Conservation (phyloP, 2,329 filamentous ascomycete species). For the Penicillium hesseltinei region DNA sequence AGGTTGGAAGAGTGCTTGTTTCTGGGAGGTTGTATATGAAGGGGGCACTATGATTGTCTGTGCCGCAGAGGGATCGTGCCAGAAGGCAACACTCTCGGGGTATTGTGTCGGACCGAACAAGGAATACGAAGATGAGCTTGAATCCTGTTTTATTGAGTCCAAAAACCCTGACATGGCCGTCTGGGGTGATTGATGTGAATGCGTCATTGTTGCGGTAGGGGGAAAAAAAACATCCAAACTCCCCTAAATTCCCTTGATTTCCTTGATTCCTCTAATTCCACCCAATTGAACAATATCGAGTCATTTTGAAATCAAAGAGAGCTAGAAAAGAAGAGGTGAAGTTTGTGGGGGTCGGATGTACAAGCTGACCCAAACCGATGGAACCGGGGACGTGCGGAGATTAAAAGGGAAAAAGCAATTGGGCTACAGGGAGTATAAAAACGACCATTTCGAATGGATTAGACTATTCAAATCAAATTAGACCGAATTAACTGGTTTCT, state of each 20-base stretch:
- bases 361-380: slow-evolving; percentile 19
- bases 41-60: slow-evolving; percentile 18
- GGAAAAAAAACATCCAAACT: background rate
- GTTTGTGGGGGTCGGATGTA: slow-evolving; percentile 16
- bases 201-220: slow-evolving; percentile 26
- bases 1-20: slow-evolving; percentile 31
- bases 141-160: slow-evolving; percentile 26
- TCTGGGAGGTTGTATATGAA: slow-evolving; percentile 22
- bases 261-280: background rate
- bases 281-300: background rate
- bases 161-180: slow-evolving; percentile 30
- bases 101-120: slow-evolving; percentile 39
- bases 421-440: background rate
- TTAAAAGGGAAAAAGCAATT: slow-evolving; percentile 11
- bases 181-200: slow-evolving; percentile 32
- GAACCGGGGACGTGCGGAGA: slow-evolving; percentile 27
- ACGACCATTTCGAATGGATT: background rate
- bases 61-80: slow-evolving; percentile 39
- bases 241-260: background rate
- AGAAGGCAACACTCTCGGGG: slow-evolving; percentile 45
- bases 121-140: slow-evolving; percentile 33
- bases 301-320: background rate
- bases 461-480: background rate
- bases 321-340: background rate
- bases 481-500: background rate